A percentile compares a stretch with the other conserved stretches of the same genome.
These are phyloP conservation scores for Cryomyces minteri DNA, from an alignment of 495 filamentous ascomycete genomes.

Conservation along the genomic window DNA sequence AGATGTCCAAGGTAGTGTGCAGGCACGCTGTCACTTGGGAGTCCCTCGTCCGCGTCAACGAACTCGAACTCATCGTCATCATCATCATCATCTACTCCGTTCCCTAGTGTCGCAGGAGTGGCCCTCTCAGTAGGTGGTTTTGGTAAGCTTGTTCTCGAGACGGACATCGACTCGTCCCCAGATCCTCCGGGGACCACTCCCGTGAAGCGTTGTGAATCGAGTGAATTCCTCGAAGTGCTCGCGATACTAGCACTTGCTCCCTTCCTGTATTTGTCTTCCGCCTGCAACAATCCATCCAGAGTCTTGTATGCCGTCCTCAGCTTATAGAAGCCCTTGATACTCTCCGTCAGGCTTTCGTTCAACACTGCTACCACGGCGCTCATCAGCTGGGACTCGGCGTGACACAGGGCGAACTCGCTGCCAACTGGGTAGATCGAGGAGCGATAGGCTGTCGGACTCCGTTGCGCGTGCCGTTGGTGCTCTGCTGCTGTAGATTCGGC, in stretches of 20 bases:
- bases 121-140: neutral
- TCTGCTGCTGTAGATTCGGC: conserved; percentile 65
- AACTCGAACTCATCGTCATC: conserved; percentile 25
- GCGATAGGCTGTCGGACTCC: conserved; percentile 28
- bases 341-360: conserved; percentile 86
- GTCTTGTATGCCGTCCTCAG: conserved; percentile 78
- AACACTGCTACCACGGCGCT: conserved; percentile 72
- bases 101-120: neutral
- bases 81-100: conserved; percentile 6
- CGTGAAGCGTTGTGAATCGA: conserved; percentile 4
- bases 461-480: conserved; percentile 57
- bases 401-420: conserved; percentile 63
- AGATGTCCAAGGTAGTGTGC: conserved; percentile 19
- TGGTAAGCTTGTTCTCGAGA: neutral
- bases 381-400: conserved; percentile 76
- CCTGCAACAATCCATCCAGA: conserved; percentile 53
- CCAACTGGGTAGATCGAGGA: conserved; percentile 62
- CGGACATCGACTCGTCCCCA: neutral
- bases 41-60: conserved; percentile 25
- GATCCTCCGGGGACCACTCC: conserved; percentile 9
- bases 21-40: conserved; percentile 4
- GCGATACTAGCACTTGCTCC: conserved; percentile 12
- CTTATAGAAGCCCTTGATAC: conserved; percentile 82
- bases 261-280: conserved; percentile 35
- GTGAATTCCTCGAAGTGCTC: conserved; percentile 8